Base-by-base conservation (phyloP, 164 flowering plant species). In the Nymphaea thermarum region DNA sequence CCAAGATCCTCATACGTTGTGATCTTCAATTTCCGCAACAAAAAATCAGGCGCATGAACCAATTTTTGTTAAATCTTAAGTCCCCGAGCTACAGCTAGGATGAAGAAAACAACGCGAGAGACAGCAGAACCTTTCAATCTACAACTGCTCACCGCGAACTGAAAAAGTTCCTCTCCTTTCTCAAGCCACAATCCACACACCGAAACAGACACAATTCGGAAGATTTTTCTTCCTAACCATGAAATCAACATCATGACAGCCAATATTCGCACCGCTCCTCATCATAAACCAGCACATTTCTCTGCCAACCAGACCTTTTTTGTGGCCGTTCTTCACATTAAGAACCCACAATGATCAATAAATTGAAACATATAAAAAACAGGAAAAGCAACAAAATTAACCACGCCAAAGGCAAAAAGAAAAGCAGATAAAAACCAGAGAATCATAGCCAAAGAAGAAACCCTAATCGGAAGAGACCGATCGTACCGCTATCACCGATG, bases 401-500 rank as follows among this genome's bases (percentile, higher is more conserved):
- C 57, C 8, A 5, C 15, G 36, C 36, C 36, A 25, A 25, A 25
- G 36, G 36, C 36, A 25, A 25, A 25, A 25, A 25, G 14, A 51
- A 51, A 10, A 51, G 57, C 14, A 51, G 14, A 8, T 51, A 5
- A 51, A 51, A 10, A 51, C 8, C 57, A 51, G 36, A 25, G 0
- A 25, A 25, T 8, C 55, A 47, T 0, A 15, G 57, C 8, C 12
- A 51, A 51, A 51, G 14, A 51, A 15, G 57, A 51, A 51, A 51
- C 57, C 57, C 57, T 3, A 51, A 51, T 51, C 3, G 36, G 36
- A 25, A 25, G 36, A 25, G 36, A 25, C 36, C 14, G 57, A 51
- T 68, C 82, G 63, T 69, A 84, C 86, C 88, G 75, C 88, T 84
- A 66, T 85, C 86, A 65, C 88, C 86, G 73, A 85, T 81, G 73